phyloP scores from a whole-genome alignment of 176 grass and related monocot genomes.

The Thalia dealbata region DNA sequence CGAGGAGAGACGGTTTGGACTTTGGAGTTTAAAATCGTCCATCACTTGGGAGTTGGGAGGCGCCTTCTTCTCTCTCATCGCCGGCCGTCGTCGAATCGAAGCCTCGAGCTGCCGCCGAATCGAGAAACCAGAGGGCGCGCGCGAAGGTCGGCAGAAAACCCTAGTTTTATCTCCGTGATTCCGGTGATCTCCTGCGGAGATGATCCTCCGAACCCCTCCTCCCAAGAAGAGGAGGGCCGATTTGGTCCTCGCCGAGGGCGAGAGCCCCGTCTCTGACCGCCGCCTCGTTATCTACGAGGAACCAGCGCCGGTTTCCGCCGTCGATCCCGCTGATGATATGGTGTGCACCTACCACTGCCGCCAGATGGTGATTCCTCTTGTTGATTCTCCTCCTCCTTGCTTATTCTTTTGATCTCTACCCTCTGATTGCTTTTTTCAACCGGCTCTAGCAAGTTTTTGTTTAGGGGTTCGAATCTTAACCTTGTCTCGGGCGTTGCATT shows the following conservation, averaged over 20 bases:
- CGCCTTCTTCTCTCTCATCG: not conserved
- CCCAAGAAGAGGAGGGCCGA: slow-evolving; percentile 57
- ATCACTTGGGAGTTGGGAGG: no score
- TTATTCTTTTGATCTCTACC: not conserved
- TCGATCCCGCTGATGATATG: slow-evolving; percentile 45
- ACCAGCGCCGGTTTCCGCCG: slow-evolving; percentile 19
- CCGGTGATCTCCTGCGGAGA: slow-evolving; percentile 6
- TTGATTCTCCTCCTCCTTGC: not conserved
- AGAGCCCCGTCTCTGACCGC: slow-evolving; percentile 67
- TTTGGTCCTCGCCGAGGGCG: slow-evolving; percentile 7
- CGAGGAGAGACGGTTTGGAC: no score
- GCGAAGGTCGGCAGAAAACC: not conserved
- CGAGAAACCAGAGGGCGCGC: not conserved
- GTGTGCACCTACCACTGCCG: slow-evolving; percentile 95
- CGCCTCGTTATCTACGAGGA: slow-evolving; percentile 62
- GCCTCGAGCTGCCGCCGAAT: not conserved
- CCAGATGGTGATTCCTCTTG: slow-evolving; percentile 65
- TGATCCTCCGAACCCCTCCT: slow-evolving; percentile 67
- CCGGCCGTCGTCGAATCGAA: not conserved
- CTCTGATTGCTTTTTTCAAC: no score
- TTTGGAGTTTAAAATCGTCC: not conserved
- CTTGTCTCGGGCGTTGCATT: not conserved
- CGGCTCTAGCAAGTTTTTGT: no score
- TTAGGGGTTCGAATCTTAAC: not conserved
- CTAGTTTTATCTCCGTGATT: not conserved